A percentile compares a stretch with the other conserved stretches of the same genome.
Conservation (phyloP, 495 filamentous ascomycete species). For the Xylaria acuta region DNA sequence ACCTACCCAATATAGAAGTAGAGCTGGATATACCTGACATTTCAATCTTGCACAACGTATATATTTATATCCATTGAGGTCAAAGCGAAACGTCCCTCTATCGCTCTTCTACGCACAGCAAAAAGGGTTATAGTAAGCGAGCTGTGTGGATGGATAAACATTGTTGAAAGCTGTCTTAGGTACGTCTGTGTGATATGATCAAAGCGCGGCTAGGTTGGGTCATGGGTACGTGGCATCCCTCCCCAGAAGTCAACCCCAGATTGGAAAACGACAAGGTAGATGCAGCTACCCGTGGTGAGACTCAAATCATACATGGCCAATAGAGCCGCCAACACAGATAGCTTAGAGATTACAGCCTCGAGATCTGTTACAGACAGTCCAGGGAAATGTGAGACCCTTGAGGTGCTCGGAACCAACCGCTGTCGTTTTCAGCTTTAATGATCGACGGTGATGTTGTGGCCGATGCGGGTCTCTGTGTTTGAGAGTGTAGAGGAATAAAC, state of each 20-base stretch:
- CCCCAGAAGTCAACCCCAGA: conserved; percentile 4
- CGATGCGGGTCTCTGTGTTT: background rate
- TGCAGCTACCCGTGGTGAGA: background rate
- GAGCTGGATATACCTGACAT: background rate
- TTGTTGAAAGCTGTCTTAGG: background rate
- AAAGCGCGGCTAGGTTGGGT: background rate
- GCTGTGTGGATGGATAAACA: background rate
- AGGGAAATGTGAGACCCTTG: background rate
- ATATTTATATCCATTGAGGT: background rate
- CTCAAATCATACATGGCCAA: conserved; percentile 9
- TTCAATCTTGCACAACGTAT: background rate
- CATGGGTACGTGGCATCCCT: background rate
- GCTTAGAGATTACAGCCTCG: background rate
- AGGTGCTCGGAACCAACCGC: background rate
- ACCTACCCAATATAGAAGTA: conserved; percentile 19
- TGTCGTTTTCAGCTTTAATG: background rate
- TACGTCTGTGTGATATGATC: background rate
- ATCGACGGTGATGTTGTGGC: conserved; percentile 1
- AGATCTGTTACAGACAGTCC: background rate
- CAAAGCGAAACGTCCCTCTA: background rate
- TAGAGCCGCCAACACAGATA: background rate
- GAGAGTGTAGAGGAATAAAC: conserved; percentile 2
- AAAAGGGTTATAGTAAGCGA: conserved; percentile 14
- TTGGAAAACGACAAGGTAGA: background rate
- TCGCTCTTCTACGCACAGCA: background rate